A percentile compares a stretch with the other conserved stretches of the same genome.
Evolutionary conservation across 129 eudicot genomes (phyloP).

Genomic region (Scalesia atractyloides): DNA sequence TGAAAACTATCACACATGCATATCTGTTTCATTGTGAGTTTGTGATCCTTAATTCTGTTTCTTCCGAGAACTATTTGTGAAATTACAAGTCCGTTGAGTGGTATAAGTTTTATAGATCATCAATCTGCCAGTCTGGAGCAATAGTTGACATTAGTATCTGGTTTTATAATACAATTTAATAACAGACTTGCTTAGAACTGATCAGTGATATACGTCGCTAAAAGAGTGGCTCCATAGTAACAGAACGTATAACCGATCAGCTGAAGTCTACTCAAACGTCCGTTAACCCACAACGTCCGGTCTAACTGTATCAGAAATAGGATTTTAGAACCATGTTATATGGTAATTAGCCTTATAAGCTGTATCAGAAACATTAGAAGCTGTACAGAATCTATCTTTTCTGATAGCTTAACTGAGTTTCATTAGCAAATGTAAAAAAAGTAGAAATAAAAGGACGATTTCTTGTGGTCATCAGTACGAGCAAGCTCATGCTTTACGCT

Average conservation of each 20-base stretch:
- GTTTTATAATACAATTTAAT: neutral
- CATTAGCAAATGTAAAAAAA: neutral
- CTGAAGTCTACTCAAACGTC: neutral
- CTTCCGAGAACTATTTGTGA: neutral
- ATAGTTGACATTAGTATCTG: neutral
- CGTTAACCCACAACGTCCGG: no score
- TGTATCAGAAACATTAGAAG: neutral
- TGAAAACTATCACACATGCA: neutral
- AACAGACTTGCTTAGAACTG: neutral
- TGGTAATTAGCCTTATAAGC: neutral
- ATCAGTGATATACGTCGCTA: neutral
- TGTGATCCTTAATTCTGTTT: neutral
- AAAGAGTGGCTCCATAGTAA: neutral
- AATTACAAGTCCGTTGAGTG: neutral
- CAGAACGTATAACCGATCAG: neutral
- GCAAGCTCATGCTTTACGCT: slow-evolving; percentile 1
- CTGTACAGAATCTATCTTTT: neutral
- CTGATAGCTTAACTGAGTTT: neutral
- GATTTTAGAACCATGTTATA: neutral
- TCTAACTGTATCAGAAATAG: neutral
- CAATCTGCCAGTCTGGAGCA: neutral
- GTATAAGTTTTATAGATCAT: neutral
- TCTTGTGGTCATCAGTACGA: neutral
- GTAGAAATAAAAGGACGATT: neutral
- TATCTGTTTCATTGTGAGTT: slow-evolving; percentile 1